A percentile compares a stretch with the other conserved stretches of the same genome.
These are phyloP conservation scores for Phalaenopsis hybrid DNA, from an alignment of 116 monocot genomes.

Conservation along the genomic window DNA sequence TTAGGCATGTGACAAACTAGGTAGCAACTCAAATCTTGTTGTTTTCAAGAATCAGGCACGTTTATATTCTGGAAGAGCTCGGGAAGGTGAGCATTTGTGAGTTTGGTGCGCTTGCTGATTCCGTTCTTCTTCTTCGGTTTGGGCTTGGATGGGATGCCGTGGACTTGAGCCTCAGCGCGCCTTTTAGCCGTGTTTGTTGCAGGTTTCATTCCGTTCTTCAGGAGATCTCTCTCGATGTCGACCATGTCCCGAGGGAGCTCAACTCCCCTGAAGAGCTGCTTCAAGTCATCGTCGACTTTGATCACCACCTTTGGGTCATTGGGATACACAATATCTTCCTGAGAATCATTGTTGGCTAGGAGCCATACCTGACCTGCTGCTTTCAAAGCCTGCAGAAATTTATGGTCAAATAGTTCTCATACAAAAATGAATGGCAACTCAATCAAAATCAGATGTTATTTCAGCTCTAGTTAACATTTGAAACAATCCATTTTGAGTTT, in stretches of 20 bases:
- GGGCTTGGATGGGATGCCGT: constrained; percentile 48
- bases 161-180: constrained; percentile 50
- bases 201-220: constrained; percentile 74
- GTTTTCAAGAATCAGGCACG: constrained; percentile 2
- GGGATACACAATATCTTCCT: constrained; percentile 88
- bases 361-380: constrained; percentile 63
- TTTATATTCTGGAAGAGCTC: constrained; percentile 54
- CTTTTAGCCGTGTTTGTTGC: constrained; percentile 80
- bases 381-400: constrained; percentile 45
- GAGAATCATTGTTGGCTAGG: constrained; percentile 79
- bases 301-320: constrained; percentile 69
- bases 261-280: constrained; percentile 59
- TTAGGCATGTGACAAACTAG: too few species aligned
- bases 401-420: too few species aligned
- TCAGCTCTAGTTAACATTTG: too few species aligned
- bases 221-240: constrained; percentile 78
- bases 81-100: constrained; percentile 82
- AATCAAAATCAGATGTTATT: too few species aligned
- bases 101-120: constrained; percentile 67
- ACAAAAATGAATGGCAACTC: too few species aligned
- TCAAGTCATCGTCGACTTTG: constrained; percentile 78
- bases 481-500: too few species aligned
- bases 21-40: too few species aligned
- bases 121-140: constrained; percentile 72
- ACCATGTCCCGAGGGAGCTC: constrained; percentile 85